These are phyloP conservation scores for Breynia disticha DNA, from an alignment of 441 rosid species.

Conservation along the genomic window DNA sequence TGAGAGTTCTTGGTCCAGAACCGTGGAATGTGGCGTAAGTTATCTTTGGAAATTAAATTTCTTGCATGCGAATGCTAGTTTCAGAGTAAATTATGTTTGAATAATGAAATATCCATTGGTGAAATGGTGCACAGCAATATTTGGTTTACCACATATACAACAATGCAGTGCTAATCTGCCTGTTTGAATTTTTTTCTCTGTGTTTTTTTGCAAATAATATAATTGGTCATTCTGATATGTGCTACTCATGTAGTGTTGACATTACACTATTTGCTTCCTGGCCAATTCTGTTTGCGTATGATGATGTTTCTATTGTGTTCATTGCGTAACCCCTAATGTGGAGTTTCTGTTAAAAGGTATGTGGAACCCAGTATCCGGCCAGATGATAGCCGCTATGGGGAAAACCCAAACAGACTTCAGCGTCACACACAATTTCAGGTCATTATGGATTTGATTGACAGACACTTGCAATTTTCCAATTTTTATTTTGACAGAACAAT, in stretches of 20 bases:
- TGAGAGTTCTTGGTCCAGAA: conserved; percentile 95
- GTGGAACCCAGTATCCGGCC: conserved; percentile 96
- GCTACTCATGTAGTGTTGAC: background rate
- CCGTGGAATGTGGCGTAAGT: conserved; percentile 97
- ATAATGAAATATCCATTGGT: background rate
- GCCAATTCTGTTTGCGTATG: background rate
- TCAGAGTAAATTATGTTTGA: background rate
- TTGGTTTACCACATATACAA: background rate
- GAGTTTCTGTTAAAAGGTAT: conserved; percentile 36
- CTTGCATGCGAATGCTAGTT: background rate
- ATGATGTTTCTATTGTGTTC: conserved; percentile 6
- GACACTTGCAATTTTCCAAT: background rate
- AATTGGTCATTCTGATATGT: background rate
- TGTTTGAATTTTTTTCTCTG: background rate
- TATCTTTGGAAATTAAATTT: background rate
- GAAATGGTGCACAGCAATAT: background rate
- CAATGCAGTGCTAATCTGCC: too few species aligned
- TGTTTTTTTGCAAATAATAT: background rate
- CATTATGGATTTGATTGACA: conserved; percentile 7
- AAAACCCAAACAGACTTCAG: conserved; percentile 96
- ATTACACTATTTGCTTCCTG: background rate
- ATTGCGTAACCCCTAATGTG: conserved; percentile 11
- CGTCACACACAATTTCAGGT: conserved; percentile 98
- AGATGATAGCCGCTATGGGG: conserved; percentile 95
- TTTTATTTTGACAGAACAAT: too few species aligned